Conservation (phyloP, 2,329 filamentous ascomycete species). For the Tolypocladium amazonense region DNA sequence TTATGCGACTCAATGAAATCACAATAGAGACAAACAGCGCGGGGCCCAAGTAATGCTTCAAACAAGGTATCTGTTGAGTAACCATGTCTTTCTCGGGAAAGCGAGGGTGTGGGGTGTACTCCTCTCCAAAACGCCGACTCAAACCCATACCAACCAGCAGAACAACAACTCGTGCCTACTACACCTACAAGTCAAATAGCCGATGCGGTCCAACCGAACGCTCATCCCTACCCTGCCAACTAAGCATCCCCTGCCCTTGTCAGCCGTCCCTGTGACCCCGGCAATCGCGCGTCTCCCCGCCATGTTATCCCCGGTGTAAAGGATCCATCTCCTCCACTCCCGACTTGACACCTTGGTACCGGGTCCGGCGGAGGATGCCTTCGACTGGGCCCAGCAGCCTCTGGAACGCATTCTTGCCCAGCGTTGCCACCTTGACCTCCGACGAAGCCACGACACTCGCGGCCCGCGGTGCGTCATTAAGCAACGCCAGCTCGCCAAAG, state of each 20-base stretch:
- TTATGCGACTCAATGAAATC: not conserved
- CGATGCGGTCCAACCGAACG: not conserved
- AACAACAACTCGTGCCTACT: conserved; percentile 3
- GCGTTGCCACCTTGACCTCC: conserved; percentile 83
- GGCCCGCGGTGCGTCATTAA: conserved; percentile 88
- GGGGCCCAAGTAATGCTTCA: not conserved
- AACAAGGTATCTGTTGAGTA: conserved; percentile 25
- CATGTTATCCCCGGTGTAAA: conserved; percentile 30
- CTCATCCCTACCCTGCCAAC: not conserved
- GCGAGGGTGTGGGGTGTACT: conserved; percentile 16
- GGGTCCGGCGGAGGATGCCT: conserved; percentile 79
- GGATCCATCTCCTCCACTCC: conserved; percentile 60
- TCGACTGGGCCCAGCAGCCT: conserved; percentile 85
- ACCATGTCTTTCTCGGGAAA: conserved; percentile 22
- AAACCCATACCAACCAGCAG: conserved; percentile 5
- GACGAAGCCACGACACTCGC: conserved; percentile 77
- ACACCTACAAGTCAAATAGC: not conserved
- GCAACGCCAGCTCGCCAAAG: conserved; percentile 87
- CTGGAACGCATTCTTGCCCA: conserved; percentile 93
- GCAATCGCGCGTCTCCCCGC: not conserved
- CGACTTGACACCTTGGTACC: conserved; percentile 48
- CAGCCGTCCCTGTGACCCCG: not conserved
- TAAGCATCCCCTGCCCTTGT: not conserved
- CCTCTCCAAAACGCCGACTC: conserved; percentile 16
- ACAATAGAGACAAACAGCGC: not conserved